Evolutionary conservation across 495 filamentous ascomycete genomes (phyloP).

Genomic region (Aspergillus affinis): DNA sequence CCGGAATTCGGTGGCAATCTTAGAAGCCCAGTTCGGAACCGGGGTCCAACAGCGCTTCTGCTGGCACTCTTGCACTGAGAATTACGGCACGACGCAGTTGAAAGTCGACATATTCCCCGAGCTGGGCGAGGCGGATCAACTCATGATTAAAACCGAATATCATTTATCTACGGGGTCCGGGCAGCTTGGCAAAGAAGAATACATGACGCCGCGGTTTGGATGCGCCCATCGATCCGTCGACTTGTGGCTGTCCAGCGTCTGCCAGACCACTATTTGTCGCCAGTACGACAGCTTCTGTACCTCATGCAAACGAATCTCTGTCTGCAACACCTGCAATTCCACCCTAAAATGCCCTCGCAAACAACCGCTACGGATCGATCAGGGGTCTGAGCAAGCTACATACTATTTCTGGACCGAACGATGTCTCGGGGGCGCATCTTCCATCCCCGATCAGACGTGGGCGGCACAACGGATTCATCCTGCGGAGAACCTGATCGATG

Average conservation of each 20-base stretch:
- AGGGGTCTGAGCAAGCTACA: constrained; percentile 25
- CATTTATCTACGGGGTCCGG: constrained; percentile 37
- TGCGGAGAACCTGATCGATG: constrained; percentile 33
- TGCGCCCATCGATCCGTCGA: constrained; percentile 49
- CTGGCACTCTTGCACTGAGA: constrained; percentile 48
- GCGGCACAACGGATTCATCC: constrained; percentile 43
- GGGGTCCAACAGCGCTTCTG: constrained; percentile 35
- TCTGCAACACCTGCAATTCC: constrained; percentile 42
- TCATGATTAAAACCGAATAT: constrained; percentile 44
- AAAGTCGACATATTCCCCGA: constrained; percentile 41
- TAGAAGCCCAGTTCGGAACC: constrained; percentile 34
- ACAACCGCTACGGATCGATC: constrained; percentile 30
- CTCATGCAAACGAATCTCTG: constrained; percentile 41
- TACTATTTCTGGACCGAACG: constrained; percentile 45
- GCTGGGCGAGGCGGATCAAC: constrained; percentile 33
- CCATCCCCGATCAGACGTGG: constrained; percentile 31
- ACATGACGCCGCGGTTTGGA: constrained; percentile 46
- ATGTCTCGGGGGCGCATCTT: constrained; percentile 33
- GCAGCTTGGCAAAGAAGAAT: constrained; percentile 44
- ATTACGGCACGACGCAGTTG: constrained; percentile 41
- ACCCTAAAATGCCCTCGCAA: constrained; percentile 40
- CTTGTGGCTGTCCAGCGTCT: constrained; percentile 45
- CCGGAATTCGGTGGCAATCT: constrained; percentile 26
- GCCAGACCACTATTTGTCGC: constrained; percentile 43
- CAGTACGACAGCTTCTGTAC: constrained; percentile 38